Conservation (phyloP, 345 rosid species). For the Eucalyptus marginata region DNA sequence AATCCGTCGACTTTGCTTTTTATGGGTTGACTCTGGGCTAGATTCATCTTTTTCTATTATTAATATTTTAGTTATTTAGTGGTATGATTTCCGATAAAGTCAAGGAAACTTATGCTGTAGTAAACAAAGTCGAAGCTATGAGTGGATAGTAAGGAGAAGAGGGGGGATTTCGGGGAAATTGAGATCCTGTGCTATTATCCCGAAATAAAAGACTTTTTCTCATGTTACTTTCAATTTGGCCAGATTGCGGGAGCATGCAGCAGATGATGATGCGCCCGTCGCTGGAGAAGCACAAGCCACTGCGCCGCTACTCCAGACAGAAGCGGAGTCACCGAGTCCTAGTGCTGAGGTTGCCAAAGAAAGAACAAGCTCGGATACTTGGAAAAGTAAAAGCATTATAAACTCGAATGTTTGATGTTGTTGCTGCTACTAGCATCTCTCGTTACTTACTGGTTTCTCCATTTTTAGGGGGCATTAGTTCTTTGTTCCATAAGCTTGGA, state of each 20-base stretch:
- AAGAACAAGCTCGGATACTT: slow-evolving; percentile 36
- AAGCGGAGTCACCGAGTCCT: slow-evolving; percentile 38
- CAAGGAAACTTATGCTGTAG: slow-evolving; percentile 19
- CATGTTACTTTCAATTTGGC: not conserved
- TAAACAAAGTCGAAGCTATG: slow-evolving; percentile 74
- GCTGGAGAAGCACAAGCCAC: slow-evolving; percentile 59
- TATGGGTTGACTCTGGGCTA: not conserved
- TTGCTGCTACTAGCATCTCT: slow-evolving; percentile 15
- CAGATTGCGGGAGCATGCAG: slow-evolving; percentile 75
- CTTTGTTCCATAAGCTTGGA: not conserved
- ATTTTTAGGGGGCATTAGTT: not conserved
- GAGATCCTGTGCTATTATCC: slow-evolving; percentile 76
- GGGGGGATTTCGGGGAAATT: slow-evolving; percentile 83
- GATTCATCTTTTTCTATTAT: not conserved
- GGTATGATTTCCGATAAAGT: not conserved
- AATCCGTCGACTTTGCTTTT: not conserved
- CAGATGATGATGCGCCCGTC: slow-evolving; percentile 54
- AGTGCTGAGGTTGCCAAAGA: slow-evolving; percentile 58
- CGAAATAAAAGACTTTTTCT: slow-evolving; percentile 22
- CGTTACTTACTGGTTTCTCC: slow-evolving; percentile 7
- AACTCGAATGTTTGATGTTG: not conserved
- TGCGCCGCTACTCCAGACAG: slow-evolving; percentile 17
- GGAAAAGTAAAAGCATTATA: slow-evolving; percentile 38
- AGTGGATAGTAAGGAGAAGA: slow-evolving; percentile 79
- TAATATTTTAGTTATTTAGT: not conserved